phyloP scores from a whole-genome alignment of 345 rosid genomes.

The Syzygium aqueum region DNA sequence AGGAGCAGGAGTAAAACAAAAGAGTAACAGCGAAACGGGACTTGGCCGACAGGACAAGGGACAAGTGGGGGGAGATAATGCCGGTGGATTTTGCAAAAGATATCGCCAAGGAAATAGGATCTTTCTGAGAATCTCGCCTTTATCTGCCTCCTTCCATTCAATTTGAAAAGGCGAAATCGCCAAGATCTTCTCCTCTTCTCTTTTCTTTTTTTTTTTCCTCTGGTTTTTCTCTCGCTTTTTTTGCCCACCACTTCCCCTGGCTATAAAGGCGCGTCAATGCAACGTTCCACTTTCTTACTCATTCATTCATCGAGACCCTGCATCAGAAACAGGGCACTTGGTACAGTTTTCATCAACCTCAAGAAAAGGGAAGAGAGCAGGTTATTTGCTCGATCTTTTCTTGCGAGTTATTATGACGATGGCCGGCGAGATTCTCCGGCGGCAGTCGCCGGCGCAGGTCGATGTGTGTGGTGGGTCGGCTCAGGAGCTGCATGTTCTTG shows the following conservation, averaged over 20 bases:
- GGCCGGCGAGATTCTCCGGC: slow-evolving; percentile 4
- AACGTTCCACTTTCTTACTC: not conserved
- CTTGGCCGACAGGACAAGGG: not conserved
- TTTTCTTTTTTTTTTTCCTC: not conserved
- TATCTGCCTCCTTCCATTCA: not conserved
- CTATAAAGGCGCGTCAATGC: not conserved
- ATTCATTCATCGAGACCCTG: not conserved
- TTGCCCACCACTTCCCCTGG: not conserved
- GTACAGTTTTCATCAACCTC: not conserved
- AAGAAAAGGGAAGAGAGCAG: not conserved
- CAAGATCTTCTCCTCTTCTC: not conserved
- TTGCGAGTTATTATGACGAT: not conserved
- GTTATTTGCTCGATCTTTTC: not conserved
- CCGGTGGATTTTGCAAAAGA: not conserved
- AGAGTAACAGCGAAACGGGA: not conserved
- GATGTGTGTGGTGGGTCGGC: not conserved
- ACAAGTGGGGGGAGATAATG: not conserved
- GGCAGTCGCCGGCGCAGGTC: not conserved
- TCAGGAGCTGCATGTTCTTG: slow-evolving; percentile 81
- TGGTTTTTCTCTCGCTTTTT: not conserved
- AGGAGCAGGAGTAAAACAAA: not conserved
- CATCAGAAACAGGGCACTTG: not conserved
- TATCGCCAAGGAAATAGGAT: not conserved
- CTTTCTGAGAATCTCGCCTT: not conserved
- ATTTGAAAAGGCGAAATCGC: not conserved